Conservation (phyloP, 495 filamentous ascomycete species). For the Talaromyces nanjingensis region DNA sequence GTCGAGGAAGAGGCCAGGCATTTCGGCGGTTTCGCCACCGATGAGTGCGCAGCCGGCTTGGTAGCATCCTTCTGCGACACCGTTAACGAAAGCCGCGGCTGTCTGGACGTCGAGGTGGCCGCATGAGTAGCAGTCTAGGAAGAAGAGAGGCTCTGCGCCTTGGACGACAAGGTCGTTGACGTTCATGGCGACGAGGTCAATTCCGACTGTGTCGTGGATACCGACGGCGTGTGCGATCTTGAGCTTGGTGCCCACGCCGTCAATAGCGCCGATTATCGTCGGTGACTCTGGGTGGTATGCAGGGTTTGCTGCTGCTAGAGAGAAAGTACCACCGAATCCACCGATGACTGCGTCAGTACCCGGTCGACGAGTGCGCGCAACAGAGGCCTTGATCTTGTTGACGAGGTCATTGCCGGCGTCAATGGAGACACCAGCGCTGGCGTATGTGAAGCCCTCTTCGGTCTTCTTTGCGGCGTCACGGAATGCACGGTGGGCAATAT, state of each 20-base stretch:
- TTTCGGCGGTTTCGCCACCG: conserved; percentile 94
- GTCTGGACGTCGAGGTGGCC: conserved; percentile 68
- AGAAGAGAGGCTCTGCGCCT: conserved; percentile 87
- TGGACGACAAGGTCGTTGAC: conserved; percentile 96
- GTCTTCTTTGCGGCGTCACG: conserved; percentile 22
- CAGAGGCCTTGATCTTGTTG: conserved; percentile 76
- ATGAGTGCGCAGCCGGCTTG: conserved; percentile 81
- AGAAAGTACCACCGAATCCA: conserved; percentile 88
- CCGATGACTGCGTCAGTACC: conserved; percentile 89
- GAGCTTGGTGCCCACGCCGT: conserved; percentile 94
- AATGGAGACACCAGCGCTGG: conserved; percentile 86
- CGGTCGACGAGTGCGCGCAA: conserved; percentile 69
- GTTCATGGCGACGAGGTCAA: conserved; percentile 97
- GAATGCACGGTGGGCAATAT: conserved; percentile 73
- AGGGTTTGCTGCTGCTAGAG: conserved; percentile 60
- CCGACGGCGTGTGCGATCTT: conserved; percentile 83
- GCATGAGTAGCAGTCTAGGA: conserved; percentile 95
- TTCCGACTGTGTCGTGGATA: conserved; percentile 87
- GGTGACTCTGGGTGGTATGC: conserved; percentile 65
- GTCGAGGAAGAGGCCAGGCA: conserved; percentile 83
- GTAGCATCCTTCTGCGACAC: conserved; percentile 77
- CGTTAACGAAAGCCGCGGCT: conserved; percentile 77
- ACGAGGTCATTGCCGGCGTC: conserved; percentile 88
- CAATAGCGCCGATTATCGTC: conserved; percentile 81
- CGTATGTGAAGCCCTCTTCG: conserved; percentile 69